Evolutionary conservation across 495 filamentous ascomycete genomes (phyloP).

Genomic region (Aspergillus campestris): DNA sequence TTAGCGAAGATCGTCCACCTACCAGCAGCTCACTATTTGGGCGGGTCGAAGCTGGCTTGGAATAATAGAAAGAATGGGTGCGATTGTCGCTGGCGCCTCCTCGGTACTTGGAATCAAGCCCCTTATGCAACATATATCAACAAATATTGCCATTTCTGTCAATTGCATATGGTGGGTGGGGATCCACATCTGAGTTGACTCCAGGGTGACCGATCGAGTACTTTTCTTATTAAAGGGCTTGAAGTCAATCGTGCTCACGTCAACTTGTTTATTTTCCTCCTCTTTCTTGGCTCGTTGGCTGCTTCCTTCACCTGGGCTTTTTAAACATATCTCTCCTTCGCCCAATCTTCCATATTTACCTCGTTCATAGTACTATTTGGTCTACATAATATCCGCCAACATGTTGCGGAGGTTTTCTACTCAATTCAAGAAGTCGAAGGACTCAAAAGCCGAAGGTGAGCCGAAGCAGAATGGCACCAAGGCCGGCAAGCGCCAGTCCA

Average conservation of each 20-base stretch:
- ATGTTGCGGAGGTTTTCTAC: conserved; percentile 46
- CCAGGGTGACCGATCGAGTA: background rate
- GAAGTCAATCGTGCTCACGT: background rate
- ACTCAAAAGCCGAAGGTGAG: conserved; percentile 36
- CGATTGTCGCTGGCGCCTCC: no score
- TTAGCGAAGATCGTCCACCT: no score
- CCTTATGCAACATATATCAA: background rate
- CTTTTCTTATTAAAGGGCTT: conserved; percentile 4
- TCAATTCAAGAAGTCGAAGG: conserved; percentile 43
- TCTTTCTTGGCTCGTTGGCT: conserved; percentile 1
- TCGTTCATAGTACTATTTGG: conserved; percentile 4
- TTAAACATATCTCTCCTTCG: conserved; percentile 4
- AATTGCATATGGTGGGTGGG: conserved; percentile 6
- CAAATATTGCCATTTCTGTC: conserved; percentile 9
- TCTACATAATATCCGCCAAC: conserved; percentile 3
- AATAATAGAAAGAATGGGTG: no score
- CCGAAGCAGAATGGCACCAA: conserved; percentile 28
- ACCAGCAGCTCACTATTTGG: no score
- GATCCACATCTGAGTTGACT: conserved; percentile 6
- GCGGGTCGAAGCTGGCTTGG: no score
- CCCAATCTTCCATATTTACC: conserved; percentile 6
- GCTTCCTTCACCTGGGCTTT: conserved; percentile 5
- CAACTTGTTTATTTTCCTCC: background rate
- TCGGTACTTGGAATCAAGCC: background rate
- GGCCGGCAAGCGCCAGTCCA: conserved; percentile 31